Percentiles rank a stretch among this genome's conserved stretches.
Conservation (phyloP, 257 asterid genomes). For the Cinchona pubescens region DNA sequence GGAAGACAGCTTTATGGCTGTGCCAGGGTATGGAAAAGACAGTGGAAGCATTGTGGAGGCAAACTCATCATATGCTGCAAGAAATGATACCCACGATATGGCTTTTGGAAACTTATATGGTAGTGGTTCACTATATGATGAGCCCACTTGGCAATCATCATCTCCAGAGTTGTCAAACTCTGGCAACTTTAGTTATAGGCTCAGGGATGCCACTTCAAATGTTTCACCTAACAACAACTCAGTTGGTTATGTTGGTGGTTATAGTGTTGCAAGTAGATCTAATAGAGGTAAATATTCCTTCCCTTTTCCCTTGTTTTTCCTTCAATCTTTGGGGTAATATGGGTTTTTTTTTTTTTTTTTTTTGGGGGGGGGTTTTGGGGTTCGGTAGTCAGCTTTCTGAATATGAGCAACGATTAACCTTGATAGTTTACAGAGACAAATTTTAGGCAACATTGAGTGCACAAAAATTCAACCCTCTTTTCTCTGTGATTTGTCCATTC, state of each 20-base stretch:
- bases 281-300: conserved; percentile 55
- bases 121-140: conserved; percentile 35
- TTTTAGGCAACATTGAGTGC: neutral
- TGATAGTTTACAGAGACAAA: neutral
- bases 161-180: conserved; percentile 50
- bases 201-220: conserved; percentile 42
- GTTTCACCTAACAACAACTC: conserved; percentile 42
- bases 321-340: neutral
- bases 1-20: conserved; percentile 36
- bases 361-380: too few species aligned
- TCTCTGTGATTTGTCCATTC: neutral
- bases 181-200: conserved; percentile 48
- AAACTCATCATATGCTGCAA: conserved; percentile 36
- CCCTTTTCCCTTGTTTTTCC: neutral
- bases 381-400: neutral
- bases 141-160: conserved; percentile 50
- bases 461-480: neutral
- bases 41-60: conserved; percentile 35
- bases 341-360: too few species aligned
- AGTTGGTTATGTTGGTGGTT: conserved; percentile 53
- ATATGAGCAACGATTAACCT: neutral
- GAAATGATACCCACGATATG: conserved; percentile 38
- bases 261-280: conserved; percentile 53
- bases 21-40: conserved; percentile 47
- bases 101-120: conserved; percentile 46